Base-by-base conservation (phyloP, 1,139 yeast species). In the Yarrowia galli region DNA sequence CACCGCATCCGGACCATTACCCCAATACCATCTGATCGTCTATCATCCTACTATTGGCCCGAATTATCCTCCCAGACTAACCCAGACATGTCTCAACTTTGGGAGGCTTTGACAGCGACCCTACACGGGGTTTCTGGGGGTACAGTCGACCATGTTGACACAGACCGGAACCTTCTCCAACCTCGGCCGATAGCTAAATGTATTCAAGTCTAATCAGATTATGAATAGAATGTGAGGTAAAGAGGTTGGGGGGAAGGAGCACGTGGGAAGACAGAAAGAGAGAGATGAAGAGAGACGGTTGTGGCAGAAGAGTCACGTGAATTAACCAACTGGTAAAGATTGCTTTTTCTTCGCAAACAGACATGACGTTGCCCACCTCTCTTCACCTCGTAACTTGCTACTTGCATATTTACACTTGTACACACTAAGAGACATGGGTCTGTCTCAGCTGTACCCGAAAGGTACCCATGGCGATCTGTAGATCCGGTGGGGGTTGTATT, bases 391-490 rank as follows among this genome's bases (percentile, higher is more conserved):
- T 6, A 5, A 28, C 32, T 28, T 28, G 32, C 32, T 28, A 25
- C 28, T 25, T 3, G 28, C 7, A 25, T 25, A 3, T 25, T 25
- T 25, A 25, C 3, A 25, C 28, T 25, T 25, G 28, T 25, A 4
- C 7, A 25, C 7, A 25, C 3, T 3, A 25, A 25, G 7, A 25
- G 28, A 25, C n/a, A n/a, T 25, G 28, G 22, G 20, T n/a, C 22
- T 28, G 53, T 48, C 38, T 48, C 53, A 23, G 15, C 28, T 49
- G 54, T 49, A 49, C 54, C 54, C 54, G 54, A 49, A 49, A 49
- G 54, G 56, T 49, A 49, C 56, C 56, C 40, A 51, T 36, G 58
- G 13, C 58, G 58, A 51, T 51, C 58, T 51, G 58, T 16, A 5
- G 58, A 51, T 51, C 58, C 3, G 10, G 56, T 49, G 56, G 54